phyloP scores from a whole-genome alignment of 257 asterid genomes.

The Plantago major region DNA sequence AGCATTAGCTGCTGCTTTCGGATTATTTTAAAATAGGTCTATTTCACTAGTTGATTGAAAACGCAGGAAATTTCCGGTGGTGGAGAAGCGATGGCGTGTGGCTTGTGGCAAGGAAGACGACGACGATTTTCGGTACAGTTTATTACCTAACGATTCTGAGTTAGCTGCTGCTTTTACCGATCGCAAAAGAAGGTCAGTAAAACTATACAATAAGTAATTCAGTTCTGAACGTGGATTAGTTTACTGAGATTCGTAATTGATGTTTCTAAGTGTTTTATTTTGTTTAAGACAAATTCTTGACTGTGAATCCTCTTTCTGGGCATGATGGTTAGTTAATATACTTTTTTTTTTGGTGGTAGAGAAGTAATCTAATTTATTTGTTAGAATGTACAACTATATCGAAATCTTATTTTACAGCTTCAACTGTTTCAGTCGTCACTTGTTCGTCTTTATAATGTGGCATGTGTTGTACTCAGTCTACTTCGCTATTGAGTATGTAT shows the following conservation, averaged over 20 bases:
- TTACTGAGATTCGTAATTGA: background rate
- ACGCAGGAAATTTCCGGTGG: conserved; percentile 83
- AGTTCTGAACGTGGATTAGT: background rate
- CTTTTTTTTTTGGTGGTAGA: background rate
- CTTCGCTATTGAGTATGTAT: too few species aligned
- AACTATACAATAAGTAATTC: background rate
- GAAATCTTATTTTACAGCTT: background rate
- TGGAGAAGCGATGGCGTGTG: conserved; percentile 85
- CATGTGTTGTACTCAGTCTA: background rate
- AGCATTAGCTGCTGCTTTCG: conserved; percentile 15
- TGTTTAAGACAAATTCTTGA: too few species aligned
- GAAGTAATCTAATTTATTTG: background rate
- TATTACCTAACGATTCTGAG: conserved; percentile 59
- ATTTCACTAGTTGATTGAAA: background rate
- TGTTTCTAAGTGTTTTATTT: too few species aligned
- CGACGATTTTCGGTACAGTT: conserved; percentile 27
- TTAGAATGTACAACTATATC: background rate
- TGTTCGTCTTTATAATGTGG: background rate
- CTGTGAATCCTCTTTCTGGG: too few species aligned
- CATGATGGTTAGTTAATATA: too few species aligned
- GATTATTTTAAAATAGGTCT: background rate
- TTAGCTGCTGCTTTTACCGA: conserved; percentile 68
- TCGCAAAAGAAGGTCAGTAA: conserved; percentile 62
- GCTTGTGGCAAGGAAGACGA: conserved; percentile 48
- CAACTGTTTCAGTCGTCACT: background rate